Evolutionary conservation across 2,329 filamentous ascomycete species (phyloP).

Genomic region (Arthrocladium fulminans): DNA sequence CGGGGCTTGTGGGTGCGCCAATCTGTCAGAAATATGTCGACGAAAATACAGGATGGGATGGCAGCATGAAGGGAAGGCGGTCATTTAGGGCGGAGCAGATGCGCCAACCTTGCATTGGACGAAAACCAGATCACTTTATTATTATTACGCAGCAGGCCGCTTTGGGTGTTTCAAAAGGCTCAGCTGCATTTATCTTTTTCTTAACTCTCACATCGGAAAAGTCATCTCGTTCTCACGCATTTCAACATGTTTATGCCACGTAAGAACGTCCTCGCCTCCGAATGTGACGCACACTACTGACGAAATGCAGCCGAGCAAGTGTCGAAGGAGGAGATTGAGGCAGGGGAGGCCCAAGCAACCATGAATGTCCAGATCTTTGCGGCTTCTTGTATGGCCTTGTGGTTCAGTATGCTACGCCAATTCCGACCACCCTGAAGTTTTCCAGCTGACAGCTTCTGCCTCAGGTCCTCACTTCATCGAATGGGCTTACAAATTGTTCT

Average conservation of each 20-base stretch:
- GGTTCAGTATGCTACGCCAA: conserved; percentile 48
- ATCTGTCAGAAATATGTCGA: no score
- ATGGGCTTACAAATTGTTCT: conserved; percentile 41
- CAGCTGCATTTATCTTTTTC: neutral
- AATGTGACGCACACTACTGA: no score
- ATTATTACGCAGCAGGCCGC: no score
- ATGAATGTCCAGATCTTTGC: conserved; percentile 47
- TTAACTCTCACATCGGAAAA: neutral
- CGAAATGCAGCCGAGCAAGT: conserved; percentile 33
- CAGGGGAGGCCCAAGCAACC: conserved; percentile 44
- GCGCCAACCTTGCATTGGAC: no score
- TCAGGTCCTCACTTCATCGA: conserved; percentile 44
- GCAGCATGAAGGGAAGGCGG: no score
- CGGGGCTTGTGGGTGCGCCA: no score
- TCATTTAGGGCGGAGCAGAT: no score
- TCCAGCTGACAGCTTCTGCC: conserved; percentile 2
- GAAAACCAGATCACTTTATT: no score
- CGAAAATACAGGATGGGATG: no score
- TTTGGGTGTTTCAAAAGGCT: no score
- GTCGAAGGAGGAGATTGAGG: conserved; percentile 41
- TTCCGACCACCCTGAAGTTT: neutral
- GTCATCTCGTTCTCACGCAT: neutral
- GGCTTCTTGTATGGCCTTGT: conserved; percentile 48
- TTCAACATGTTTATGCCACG: conserved; percentile 6
- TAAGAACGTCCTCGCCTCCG: neutral